Evolutionary conservation across 768 basidiomycete species (phyloP), one percentile per base, ranked within the genome.

Genomic region (Calocybe gangraenosa): DNA sequence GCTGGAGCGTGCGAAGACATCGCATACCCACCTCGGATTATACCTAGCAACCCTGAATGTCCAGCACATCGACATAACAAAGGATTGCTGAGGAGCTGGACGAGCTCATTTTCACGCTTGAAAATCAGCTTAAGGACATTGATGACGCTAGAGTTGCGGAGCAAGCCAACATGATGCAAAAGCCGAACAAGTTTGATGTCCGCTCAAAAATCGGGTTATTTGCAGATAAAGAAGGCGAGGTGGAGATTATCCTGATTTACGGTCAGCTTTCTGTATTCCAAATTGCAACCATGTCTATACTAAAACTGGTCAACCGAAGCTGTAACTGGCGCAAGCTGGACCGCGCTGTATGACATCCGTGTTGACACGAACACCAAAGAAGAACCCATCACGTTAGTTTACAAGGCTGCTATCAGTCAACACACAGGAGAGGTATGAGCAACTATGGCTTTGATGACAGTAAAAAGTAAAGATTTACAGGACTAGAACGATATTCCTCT

Each of bases 401-500:
- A 74, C 58, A 72, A 71, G 46, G 70, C 67, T 0, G 49, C 56
- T 1, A 61, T 74, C 25, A 61, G 56, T 1, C 72, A 74, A 51
- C 57, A 42, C 19, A 74, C 72, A 6, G 72, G 72, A 22, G 73
- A 76, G 58, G 71, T 67, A 42, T 15, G 47, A 17, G 53, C 20
- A 7, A 39, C 19, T 20, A 31, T 35, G 5, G 13, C 31, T 30
- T 46, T 11, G 28, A 41, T 18, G 10, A 41, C 32, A 35, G n/a
- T 7, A 13, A 11, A 44, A 19, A 17, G 15, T 25, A 23, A 14
- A 13, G 4, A n/a, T n/a, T 10, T 8, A 8, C 42, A 74, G 68
- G 61, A 65, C 35, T 77, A 71, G 73, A 56, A 56, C 0, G 65
- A 75, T 44, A 65, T 72, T 2, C 59, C 67, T 1, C 53, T 74